These are phyloP conservation scores for Kluyveromyces dobzhanskii DNA, from an alignment of 805 yeast species.

Conservation along the genomic window DNA sequence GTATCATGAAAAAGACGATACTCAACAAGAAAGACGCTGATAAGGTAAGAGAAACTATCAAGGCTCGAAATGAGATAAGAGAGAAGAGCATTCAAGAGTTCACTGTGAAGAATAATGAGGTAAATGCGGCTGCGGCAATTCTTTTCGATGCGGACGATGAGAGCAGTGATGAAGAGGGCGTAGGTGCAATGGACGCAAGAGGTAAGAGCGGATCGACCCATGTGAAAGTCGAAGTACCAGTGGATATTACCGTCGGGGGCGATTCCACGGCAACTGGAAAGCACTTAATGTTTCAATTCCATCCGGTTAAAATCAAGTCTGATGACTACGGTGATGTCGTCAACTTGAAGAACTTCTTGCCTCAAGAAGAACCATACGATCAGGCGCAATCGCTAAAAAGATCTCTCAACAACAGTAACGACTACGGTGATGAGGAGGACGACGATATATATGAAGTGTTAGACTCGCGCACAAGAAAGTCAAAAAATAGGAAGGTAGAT, in stretches of 20 bases:
- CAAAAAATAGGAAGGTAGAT: slow-evolving; percentile 22
- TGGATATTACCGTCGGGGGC: slow-evolving; percentile 19
- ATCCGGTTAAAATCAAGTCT: slow-evolving; percentile 45
- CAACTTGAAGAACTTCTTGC: slow-evolving; percentile 52
- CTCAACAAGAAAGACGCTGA: slow-evolving; percentile 44
- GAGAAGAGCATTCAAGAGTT: slow-evolving; percentile 24
- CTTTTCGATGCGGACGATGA: slow-evolving; percentile 24
- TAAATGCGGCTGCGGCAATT: slow-evolving; percentile 10
- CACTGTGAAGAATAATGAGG: slow-evolving; percentile 27
- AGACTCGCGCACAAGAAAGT: slow-evolving; percentile 14
- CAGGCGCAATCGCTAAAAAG: slow-evolving; percentile 26
- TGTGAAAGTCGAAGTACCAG: slow-evolving; percentile 17
- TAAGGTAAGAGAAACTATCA: slow-evolving; percentile 39
- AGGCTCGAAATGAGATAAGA: slow-evolving; percentile 36
- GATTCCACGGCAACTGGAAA: slow-evolving; percentile 24
- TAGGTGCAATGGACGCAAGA: slow-evolving; percentile 12
- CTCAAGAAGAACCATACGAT: slow-evolving; percentile 38
- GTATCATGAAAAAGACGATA: slow-evolving; percentile 38
- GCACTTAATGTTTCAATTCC: slow-evolving; percentile 69
- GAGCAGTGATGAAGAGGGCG: slow-evolving; percentile 26
- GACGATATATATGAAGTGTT: slow-evolving; percentile 22
- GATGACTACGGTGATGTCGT: slow-evolving; percentile 88
- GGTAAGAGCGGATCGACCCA: slow-evolving; percentile 5
- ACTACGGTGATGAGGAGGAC: slow-evolving; percentile 17
- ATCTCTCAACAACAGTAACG: slow-evolving; percentile 16